These are phyloP conservation scores for Venturia oleaginea DNA, from an alignment of 2,329 filamentous ascomycete genomes.

Conservation along the genomic window DNA sequence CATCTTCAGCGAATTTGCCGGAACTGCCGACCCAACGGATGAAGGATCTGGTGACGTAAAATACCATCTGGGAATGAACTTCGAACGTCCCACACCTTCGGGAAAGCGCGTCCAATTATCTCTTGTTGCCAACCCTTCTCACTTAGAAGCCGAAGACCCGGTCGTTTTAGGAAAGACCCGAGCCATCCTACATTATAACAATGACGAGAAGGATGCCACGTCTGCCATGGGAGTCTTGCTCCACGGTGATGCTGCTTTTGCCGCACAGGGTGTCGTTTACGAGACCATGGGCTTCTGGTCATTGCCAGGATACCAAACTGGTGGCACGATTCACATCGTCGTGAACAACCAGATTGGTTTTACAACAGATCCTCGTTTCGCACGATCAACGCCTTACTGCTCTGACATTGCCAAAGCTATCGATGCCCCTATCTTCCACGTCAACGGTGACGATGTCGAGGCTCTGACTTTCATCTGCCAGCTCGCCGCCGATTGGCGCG, in stretches of 20 bases:
- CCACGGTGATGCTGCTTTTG: slow-evolving; percentile 95
- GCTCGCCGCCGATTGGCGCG: slow-evolving; percentile 93
- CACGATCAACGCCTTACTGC: slow-evolving; percentile 96
- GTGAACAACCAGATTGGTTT: slow-evolving; percentile 99
- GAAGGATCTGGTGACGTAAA: slow-evolving; percentile 98
- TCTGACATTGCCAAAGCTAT: slow-evolving; percentile 99
- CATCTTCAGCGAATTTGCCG: slow-evolving; percentile 97
- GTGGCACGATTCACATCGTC: slow-evolving; percentile 91
- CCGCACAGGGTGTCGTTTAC: slow-evolving; percentile 94
- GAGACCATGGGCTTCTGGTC: slow-evolving; percentile 97
- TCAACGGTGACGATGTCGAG: slow-evolving; percentile 97
- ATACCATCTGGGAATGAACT: slow-evolving; percentile 99
- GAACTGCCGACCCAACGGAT: slow-evolving; percentile 76
- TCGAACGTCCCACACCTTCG: slow-evolving; percentile 93
- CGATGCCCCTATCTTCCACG: slow-evolving; percentile 96
- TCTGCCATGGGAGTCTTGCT: slow-evolving; percentile 93
- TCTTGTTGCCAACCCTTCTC: slow-evolving; percentile 94
- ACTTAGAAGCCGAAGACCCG: slow-evolving; percentile 95
- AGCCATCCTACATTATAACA: slow-evolving; percentile 98
- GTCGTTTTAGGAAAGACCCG: slow-evolving; percentile 96
- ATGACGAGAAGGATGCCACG: slow-evolving; percentile 80
- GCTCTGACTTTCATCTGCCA: slow-evolving; percentile 98
- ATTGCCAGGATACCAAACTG: slow-evolving; percentile 90
- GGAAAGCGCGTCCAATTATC: slow-evolving; percentile 99
- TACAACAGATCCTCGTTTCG: slow-evolving; percentile 95